Conservation (phyloP, 2,329 filamentous ascomycete species). For the Aspergillus sp. region DNA sequence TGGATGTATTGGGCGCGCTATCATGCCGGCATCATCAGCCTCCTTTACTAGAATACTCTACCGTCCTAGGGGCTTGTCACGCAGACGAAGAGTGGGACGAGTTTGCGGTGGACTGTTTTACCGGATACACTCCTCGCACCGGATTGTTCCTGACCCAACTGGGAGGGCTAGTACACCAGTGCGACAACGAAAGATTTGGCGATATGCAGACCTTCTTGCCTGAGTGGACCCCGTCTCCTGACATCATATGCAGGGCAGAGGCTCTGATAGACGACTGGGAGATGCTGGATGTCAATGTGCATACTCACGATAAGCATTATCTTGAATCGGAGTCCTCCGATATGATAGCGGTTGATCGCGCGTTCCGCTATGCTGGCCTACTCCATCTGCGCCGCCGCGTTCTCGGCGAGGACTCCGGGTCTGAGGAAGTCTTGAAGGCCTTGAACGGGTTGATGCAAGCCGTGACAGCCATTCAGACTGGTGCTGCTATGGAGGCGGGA, state of each 20-base stretch:
- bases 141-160: slow-evolving; percentile 73
- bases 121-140: slow-evolving; percentile 76
- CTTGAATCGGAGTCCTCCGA: slow-evolving; percentile 48
- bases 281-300: slow-evolving; percentile 53
- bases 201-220: slow-evolving; percentile 54
- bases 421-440: slow-evolving; percentile 65
- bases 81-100: slow-evolving; percentile 62
- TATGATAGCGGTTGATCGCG: slow-evolving; percentile 70
- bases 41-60: slow-evolving; percentile 58
- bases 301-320: slow-evolving; percentile 47
- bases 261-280: slow-evolving; percentile 65
- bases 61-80: slow-evolving; percentile 50
- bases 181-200: slow-evolving; percentile 68
- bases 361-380: slow-evolving; percentile 78
- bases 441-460: slow-evolving; percentile 67
- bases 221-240: slow-evolving; percentile 63
- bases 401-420: slow-evolving; percentile 62
- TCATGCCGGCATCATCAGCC: slow-evolving; percentile 61
- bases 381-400: slow-evolving; percentile 77
- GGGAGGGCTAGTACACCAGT: slow-evolving; percentile 70
- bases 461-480: slow-evolving; percentile 65
- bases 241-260: slow-evolving; percentile 61
- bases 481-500: slow-evolving; percentile 74
- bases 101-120: slow-evolving; percentile 76
- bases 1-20: slow-evolving; percentile 78